Base-by-base conservation (phyloP, 164 flowering plant genomes). In the Chloranthus sessilifolius region DNA sequence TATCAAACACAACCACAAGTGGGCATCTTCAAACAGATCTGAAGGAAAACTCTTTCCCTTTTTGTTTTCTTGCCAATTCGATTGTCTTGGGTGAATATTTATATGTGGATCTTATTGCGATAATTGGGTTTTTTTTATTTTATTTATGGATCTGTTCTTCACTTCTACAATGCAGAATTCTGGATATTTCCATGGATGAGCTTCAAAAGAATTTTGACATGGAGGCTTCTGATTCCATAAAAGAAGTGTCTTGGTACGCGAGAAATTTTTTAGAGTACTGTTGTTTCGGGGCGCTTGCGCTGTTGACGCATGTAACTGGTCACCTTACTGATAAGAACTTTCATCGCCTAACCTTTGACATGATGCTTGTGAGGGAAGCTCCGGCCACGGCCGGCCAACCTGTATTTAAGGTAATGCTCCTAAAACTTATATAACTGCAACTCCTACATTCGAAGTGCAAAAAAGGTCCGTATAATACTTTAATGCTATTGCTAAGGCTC, bases 341-440 rank as follows among this genome's bases (percentile, higher is more conserved):
- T 43, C 73, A 88, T 29, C 86, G 84, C 23, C 63, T 87, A 11
- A 87, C 92, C 21, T 91, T 48, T 63, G 89, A 91, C 58, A 83
- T 87, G 87, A 91, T 87, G 95, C 49, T 85, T 51, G 95, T 95
- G 8, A 87, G 98, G 95, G 95, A 86, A 55, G 65, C 63, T 63
- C 94, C 97, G 20, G 78, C 74, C 47, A 74, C 81, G 49, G 23
- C 88, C 15, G 69, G 77, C 65, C 70, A 83, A 64, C 70, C 88
- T 36, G 16, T 59, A 50, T 26, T 68, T 37, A 69, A 60, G 62
- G 92, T 80, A 55, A 65, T n/a, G n/a, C n/a, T n/a, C n/a, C n/a
- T n/a, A n/a, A n/a, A n/a, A n/a, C n/a, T n/a, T n/a, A n/a, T n/a
- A n/a, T n/a, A n/a, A n/a, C n/a, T n/a, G n/a, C n/a, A n/a, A n/a